Conservation (phyloP, 2,329 filamentous ascomycete species). For the Arthrinium phaeospermum region DNA sequence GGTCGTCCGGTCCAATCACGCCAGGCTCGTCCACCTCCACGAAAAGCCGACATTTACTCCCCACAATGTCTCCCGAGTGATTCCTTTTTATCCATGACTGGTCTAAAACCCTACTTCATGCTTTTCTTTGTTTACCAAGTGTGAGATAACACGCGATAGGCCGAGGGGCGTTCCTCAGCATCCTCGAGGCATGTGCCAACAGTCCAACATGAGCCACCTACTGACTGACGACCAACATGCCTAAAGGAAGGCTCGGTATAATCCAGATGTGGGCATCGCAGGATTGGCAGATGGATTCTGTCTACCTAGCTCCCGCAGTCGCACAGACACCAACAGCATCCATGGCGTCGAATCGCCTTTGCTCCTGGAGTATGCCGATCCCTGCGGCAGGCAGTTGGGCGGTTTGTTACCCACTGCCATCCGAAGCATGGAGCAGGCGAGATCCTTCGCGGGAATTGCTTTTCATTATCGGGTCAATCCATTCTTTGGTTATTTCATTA, state of each 20-base stretch:
- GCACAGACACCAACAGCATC: neutral
- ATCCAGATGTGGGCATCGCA: neutral
- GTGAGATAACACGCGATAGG: neutral
- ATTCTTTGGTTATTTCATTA: neutral
- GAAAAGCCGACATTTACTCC: neutral
- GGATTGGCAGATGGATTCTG: neutral
- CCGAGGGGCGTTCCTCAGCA: neutral
- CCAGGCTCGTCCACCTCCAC: neutral
- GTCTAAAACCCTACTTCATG: no score
- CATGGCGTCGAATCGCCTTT: neutral
- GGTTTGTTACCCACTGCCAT: neutral
- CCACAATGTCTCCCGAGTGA: neutral
- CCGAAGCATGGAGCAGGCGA: neutral
- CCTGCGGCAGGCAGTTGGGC: neutral
- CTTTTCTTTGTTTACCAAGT: neutral
- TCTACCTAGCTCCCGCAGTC: neutral
- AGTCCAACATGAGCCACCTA: neutral
- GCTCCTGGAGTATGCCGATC: neutral
- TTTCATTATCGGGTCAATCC: no score
- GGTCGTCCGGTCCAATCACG: slow-evolving; percentile 7
- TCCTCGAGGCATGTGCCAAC: neutral
- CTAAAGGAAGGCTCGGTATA: neutral
- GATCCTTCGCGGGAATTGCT: neutral
- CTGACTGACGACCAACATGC: neutral
- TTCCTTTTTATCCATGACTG: neutral